Percentiles rank a stretch among this genome's conserved stretches.
These are phyloP conservation scores for Trichoderma atroviride DNA, from an alignment of 2,329 filamentous ascomycete species.

Conservation along the genomic window DNA sequence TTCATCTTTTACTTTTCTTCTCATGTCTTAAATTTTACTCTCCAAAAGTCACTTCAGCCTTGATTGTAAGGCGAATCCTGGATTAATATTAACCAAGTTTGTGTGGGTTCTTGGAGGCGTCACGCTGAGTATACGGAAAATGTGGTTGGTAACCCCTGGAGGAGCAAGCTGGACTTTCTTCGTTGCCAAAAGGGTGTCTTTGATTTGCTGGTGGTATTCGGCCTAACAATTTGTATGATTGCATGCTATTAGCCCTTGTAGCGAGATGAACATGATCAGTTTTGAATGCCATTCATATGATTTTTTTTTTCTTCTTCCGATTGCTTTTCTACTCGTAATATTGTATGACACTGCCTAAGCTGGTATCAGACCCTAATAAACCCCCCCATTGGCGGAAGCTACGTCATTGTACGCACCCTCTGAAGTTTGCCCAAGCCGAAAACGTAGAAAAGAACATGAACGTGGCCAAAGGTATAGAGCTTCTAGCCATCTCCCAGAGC, in stretches of 20 bases:
- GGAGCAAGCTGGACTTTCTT: neutral
- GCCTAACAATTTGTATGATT: neutral
- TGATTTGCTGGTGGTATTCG: neutral
- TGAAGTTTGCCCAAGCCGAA: neutral
- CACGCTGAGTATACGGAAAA: neutral
- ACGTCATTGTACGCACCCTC: slow-evolving; percentile 12
- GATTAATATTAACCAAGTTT: neutral
- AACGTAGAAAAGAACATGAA: neutral
- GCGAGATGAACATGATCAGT: neutral
- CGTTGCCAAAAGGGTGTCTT: neutral
- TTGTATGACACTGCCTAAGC: neutral
- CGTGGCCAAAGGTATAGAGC: neutral
- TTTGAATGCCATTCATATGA: neutral
- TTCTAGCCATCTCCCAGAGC: neutral
- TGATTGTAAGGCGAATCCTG: neutral
- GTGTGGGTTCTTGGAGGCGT: neutral
- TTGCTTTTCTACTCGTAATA: neutral
- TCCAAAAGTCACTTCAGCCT: neutral
- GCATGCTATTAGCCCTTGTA: neutral
- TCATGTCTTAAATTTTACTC: neutral
- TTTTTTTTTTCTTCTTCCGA: neutral
- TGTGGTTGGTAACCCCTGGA: neutral
- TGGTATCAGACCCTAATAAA: neutral
- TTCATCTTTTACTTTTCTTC: neutral
- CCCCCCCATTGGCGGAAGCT: slow-evolving; percentile 17